phyloP scores from a whole-genome alignment of 2,329 filamentous ascomycete species.

The Nothophoma quercina region DNA sequence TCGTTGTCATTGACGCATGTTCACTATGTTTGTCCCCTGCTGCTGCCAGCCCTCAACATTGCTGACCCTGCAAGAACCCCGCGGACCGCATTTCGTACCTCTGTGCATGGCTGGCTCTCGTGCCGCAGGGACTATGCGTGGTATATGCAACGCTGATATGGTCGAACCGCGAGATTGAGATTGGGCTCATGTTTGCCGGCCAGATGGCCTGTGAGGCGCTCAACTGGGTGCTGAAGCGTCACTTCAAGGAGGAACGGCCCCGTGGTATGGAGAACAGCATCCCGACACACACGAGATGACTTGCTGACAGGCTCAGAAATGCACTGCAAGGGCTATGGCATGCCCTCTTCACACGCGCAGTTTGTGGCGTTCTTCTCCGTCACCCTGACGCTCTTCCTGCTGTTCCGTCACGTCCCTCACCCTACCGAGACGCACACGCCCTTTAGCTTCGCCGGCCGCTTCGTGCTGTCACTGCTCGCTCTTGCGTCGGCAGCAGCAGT shows the following conservation, averaged over 20 bases:
- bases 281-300: neutral
- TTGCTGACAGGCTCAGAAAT: slow-evolving; percentile 58
- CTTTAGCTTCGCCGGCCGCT: slow-evolving; percentile 68
- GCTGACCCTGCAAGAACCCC: slow-evolving; percentile 72
- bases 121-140: slow-evolving; percentile 90
- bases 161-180: slow-evolving; percentile 89
- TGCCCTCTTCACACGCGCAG: slow-evolving; percentile 95
- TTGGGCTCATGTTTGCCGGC: slow-evolving; percentile 87
- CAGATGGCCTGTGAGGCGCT: slow-evolving; percentile 90
- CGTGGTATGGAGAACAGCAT: slow-evolving; percentile 64
- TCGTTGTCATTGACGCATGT: slow-evolving; percentile 96
- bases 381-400: slow-evolving; percentile 82
- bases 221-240: slow-evolving; percentile 87
- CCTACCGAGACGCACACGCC: slow-evolving; percentile 60
- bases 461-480: slow-evolving; percentile 56
- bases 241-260: slow-evolving; percentile 92
- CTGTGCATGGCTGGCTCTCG: slow-evolving; percentile 91
- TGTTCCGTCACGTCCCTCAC: slow-evolving; percentile 71
- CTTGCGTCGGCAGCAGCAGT: slow-evolving; percentile 59
- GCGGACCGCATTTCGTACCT: slow-evolving; percentile 82
- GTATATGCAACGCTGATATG: slow-evolving; percentile 90
- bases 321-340: slow-evolving; percentile 93
- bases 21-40: slow-evolving; percentile 75
- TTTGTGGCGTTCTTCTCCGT: slow-evolving; percentile 92
- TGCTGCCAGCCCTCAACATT: slow-evolving; percentile 9